These are phyloP conservation scores for Thalassiosira tumida DNA, from an alignment of 352 stramenopile species.

Conservation along the genomic window DNA sequence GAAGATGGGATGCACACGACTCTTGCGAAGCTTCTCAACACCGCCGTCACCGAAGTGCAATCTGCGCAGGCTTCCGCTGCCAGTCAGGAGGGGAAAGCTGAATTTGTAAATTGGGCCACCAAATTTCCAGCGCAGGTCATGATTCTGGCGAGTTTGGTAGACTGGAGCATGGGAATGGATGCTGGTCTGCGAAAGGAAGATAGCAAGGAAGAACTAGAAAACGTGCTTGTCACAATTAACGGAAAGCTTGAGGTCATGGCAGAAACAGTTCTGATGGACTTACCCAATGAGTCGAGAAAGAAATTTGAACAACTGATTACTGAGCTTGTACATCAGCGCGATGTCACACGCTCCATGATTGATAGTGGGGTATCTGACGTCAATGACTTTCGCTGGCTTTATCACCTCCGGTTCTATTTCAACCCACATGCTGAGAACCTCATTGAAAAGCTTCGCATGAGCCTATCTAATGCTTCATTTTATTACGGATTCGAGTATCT, in stretches of 20 bases:
- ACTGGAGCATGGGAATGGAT: slow-evolving; percentile 97
- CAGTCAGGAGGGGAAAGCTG: slow-evolving; percentile 90
- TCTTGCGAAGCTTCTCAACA: slow-evolving; percentile 95
- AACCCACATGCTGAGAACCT: slow-evolving; percentile 91
- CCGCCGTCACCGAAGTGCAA: slow-evolving; percentile 92
- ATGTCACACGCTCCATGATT: slow-evolving; percentile 95
- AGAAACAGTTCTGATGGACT: slow-evolving; percentile 95
- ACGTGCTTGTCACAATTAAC: slow-evolving; percentile 87
- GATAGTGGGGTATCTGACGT: slow-evolving; percentile 91
- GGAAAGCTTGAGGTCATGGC: slow-evolving; percentile 96
- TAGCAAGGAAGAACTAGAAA: slow-evolving; percentile 87
- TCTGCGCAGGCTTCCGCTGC: slow-evolving; percentile 75
- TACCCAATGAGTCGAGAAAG: slow-evolving; percentile 92
- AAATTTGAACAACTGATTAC: slow-evolving; percentile 99
- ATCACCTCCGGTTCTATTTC: slow-evolving; percentile 99
- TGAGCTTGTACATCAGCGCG: slow-evolving; percentile 99
- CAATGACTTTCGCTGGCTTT: slow-evolving; percentile 98
- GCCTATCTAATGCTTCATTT: slow-evolving; percentile 98
- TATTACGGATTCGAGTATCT: slow-evolving; percentile 99
- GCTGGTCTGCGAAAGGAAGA: slow-evolving; percentile 91
- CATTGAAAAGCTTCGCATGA: slow-evolving; percentile 95
- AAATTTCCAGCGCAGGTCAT: slow-evolving; percentile 99
- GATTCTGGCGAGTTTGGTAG: slow-evolving; percentile 97
- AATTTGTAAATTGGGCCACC: slow-evolving; percentile 97
- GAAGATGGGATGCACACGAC: slow-evolving; percentile 98